Percentiles rank a stretch among this genome's conserved stretches.
These are phyloP conservation scores for Zygotorulaspora mrakii DNA, from an alignment of 1,139 yeast species.

Conservation along the genomic window DNA sequence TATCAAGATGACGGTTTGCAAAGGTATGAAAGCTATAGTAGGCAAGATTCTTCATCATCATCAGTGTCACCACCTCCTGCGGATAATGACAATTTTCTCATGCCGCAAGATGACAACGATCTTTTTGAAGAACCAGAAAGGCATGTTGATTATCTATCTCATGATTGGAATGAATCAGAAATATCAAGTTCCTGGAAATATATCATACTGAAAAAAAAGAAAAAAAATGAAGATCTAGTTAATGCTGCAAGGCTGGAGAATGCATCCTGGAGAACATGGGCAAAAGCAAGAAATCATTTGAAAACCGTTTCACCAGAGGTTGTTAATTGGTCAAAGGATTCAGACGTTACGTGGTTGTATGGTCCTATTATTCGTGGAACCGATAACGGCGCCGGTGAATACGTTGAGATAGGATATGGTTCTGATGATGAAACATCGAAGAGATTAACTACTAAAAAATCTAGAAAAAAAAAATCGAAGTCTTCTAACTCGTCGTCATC, in stretches of 20 bases:
- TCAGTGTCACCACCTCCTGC: constrained; percentile 39
- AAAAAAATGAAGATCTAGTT: constrained; percentile 50
- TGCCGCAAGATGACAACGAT: constrained; percentile 82
- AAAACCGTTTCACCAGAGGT: constrained; percentile 69
- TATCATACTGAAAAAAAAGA: constrained; percentile 71
- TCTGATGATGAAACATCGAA: constrained; percentile 41
- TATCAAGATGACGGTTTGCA: constrained; percentile 24
- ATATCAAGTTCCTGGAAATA: constrained; percentile 94
- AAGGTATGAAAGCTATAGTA: constrained; percentile 12
- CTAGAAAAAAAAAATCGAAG: constrained; percentile 21
- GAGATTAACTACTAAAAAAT: constrained; percentile 20
- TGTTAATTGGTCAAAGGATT: constrained; percentile 76
- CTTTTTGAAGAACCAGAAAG: constrained; percentile 74
- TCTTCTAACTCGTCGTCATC: background rate
- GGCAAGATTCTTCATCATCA: constrained; percentile 19
- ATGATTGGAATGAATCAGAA: constrained; percentile 92
- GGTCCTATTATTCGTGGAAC: constrained; percentile 50
- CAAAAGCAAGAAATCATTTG: constrained; percentile 63
- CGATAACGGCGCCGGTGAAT: constrained; percentile 22
- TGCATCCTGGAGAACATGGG: constrained; percentile 87
- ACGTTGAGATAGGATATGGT: constrained; percentile 28
- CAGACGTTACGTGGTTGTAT: constrained; percentile 78
- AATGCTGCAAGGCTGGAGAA: constrained; percentile 64
- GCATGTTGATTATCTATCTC: constrained; percentile 92
- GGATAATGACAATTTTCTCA: constrained; percentile 38